Conservation (phyloP, 441 rosid genomes). For the Pelargonium australe region DNA sequence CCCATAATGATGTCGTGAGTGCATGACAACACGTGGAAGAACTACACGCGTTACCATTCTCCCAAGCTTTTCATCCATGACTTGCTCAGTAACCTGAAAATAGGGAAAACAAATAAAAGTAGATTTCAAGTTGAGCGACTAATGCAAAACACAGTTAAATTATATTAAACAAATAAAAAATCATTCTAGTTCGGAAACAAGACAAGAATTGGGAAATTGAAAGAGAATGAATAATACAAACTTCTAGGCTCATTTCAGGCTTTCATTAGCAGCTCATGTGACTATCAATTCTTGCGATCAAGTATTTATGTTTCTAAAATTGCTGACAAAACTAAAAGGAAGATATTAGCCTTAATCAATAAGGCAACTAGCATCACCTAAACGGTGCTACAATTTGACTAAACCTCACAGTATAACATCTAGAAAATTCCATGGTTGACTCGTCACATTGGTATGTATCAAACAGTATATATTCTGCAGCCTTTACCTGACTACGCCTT, state of each 20-base stretch:
- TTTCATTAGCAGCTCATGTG: background rate
- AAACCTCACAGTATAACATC: background rate
- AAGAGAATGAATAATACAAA: background rate
- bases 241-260: background rate
- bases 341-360: background rate
- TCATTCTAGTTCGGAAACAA: background rate
- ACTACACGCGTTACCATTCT: conserved; percentile 86
- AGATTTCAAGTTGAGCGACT: background rate
- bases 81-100: conserved; percentile 75
- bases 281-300: background rate
- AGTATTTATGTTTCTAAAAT: background rate
- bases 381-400: background rate
- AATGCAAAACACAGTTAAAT: background rate
- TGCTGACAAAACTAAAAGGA: background rate
- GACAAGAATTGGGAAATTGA: background rate
- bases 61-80: conserved; percentile 89
- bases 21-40: conserved; percentile 96
- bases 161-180: background rate
- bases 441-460: background rate
- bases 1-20: conserved; percentile 93
- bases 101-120: conserved; percentile 2
- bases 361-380: background rate
- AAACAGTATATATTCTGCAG: background rate
- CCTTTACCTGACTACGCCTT: conserved; percentile 76
- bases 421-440: background rate